Conservation (phyloP, 306 rosid genomes). For the Nissolia schottii region DNA sequence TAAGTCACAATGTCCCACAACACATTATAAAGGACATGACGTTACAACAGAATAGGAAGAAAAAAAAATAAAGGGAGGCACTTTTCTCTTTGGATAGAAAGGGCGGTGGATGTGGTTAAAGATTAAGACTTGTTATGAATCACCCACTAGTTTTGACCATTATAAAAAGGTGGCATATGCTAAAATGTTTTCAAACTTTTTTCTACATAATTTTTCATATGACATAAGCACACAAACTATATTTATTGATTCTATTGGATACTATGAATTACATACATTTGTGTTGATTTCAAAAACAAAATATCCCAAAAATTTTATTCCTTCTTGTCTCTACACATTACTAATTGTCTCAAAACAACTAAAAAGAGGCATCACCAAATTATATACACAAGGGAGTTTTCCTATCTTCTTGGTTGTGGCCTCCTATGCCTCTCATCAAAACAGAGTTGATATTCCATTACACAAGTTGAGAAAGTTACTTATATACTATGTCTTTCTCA, state of each 20-base stretch:
- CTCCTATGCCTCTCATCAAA: constrained; percentile 27
- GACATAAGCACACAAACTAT: background rate
- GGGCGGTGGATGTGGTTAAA: constrained; percentile 20
- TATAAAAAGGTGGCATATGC: background rate
- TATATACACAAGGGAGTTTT: constrained; percentile 46
- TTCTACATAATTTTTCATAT: background rate
- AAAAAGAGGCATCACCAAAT: constrained; percentile 35
- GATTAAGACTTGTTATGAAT: background rate
- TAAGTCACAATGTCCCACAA: constrained; percentile 40
- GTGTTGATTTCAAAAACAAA: constrained; percentile 26
- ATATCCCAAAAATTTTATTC: constrained; percentile 40
- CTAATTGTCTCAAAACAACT: constrained; percentile 29
- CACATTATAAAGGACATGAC: constrained; percentile 28
- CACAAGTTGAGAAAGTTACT: constrained; percentile 29
- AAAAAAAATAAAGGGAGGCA: background rate
- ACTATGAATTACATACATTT: constrained; percentile 30
- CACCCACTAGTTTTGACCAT: constrained; percentile 27
- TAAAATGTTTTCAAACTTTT: background rate
- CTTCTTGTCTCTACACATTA: constrained; percentile 48
- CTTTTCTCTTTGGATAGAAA: constrained; percentile 21
- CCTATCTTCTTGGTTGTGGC: constrained; percentile 25
- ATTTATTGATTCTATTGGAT: background rate
- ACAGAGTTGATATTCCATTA: constrained; percentile 18
- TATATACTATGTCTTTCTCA: background rate
- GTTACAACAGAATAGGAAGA: background rate